These are phyloP conservation scores for Beauveria varroae DNA, from an alignment of 2,329 filamentous ascomycete genomes.

Conservation along the genomic window DNA sequence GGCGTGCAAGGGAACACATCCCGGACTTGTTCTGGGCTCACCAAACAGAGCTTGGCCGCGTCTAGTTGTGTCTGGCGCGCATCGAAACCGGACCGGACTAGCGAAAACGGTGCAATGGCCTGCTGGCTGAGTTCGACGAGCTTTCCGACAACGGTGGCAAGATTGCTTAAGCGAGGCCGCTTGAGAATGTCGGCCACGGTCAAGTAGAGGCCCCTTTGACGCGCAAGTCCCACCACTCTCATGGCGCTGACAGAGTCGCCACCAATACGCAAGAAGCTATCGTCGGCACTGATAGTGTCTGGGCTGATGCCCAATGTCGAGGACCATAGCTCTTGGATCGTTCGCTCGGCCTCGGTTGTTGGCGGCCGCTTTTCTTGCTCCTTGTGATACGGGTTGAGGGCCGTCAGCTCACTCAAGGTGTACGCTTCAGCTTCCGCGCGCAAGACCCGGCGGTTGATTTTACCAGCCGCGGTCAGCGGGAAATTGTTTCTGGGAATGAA, in stretches of 20 bases:
- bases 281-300: constrained; percentile 12
- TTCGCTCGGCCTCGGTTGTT: background rate
- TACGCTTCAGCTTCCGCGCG: background rate
- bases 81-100: background rate
- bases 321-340: background rate
- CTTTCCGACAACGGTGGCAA: constrained; percentile 27
- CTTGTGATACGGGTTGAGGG: background rate
- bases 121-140: background rate
- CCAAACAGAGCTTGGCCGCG: constrained; percentile 12
- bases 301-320: background rate
- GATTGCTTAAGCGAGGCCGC: constrained; percentile 34
- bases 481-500: background rate
- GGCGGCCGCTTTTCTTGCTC: background rate
- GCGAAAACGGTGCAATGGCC: background rate
- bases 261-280: constrained; percentile 2
- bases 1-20: constrained; percentile 18
- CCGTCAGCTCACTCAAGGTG: background rate
- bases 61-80: background rate
- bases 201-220: constrained; percentile 30
- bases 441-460: background rate
- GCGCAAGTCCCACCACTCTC: constrained; percentile 37
- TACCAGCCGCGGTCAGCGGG: constrained; percentile 1
- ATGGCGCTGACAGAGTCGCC: constrained; percentile 42
- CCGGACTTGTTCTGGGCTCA: constrained; percentile 10
- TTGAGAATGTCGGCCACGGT: constrained; percentile 39